These are phyloP conservation scores for Penicillium paxilli DNA, from an alignment of 495 filamentous ascomycete species.

Conservation along the genomic window DNA sequence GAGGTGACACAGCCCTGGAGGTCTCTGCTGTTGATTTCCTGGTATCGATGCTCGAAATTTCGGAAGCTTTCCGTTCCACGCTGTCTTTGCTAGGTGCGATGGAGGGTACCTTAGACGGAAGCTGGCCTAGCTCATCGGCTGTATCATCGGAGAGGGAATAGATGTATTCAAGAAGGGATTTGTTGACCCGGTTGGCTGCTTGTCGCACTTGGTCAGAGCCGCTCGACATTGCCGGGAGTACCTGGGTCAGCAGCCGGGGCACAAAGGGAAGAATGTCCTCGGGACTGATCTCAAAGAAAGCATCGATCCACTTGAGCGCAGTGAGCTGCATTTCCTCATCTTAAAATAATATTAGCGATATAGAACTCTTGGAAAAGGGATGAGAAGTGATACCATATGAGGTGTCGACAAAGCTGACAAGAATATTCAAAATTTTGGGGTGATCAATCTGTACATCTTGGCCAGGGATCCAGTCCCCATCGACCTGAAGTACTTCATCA, in stretches of 20 bases:
- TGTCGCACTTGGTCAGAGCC: constrained; percentile 84
- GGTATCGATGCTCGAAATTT: constrained; percentile 27
- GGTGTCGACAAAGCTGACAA: constrained; percentile 88
- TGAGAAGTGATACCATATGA: constrained; percentile 57
- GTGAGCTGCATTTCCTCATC: constrained; percentile 91
- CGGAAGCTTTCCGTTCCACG: constrained; percentile 51
- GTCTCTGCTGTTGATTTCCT: constrained; percentile 35
- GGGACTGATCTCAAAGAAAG: constrained; percentile 94
- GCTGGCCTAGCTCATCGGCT: constrained; percentile 38
- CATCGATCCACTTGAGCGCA: constrained; percentile 91
- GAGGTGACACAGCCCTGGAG: constrained; percentile 49
- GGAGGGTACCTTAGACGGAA: constrained; percentile 37
- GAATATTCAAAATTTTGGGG: constrained; percentile 85
- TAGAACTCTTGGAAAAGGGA: not conserved
- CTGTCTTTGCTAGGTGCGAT: constrained; percentile 50
- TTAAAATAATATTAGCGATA: constrained; percentile 17
- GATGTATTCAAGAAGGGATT: constrained; percentile 86
- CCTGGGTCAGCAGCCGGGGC: constrained; percentile 83
- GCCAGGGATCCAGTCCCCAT: constrained; percentile 94
- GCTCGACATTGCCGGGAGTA: constrained; percentile 93
- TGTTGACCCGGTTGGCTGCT: constrained; percentile 86
- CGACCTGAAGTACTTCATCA: constrained; percentile 62
- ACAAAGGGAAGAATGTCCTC: constrained; percentile 97
- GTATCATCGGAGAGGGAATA: constrained; percentile 83
- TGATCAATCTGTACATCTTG: constrained; percentile 97